Conservation (phyloP, 371 early-diverging fungal genomes). For the Rhizopus delemar region DNA sequence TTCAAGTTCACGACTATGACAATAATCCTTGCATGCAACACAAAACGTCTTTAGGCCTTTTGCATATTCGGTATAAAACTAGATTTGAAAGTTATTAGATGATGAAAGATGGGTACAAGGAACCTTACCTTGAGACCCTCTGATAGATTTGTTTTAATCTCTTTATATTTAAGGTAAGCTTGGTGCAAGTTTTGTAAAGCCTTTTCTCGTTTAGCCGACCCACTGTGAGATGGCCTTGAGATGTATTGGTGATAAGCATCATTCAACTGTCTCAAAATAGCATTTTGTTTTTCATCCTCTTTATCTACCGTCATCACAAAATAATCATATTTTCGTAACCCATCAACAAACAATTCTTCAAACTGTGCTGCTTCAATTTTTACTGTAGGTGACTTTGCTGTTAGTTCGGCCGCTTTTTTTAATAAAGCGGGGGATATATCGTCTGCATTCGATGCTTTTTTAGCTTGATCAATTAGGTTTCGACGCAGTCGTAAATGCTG, state of each 20-base stretch:
- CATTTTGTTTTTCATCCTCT: slow-evolving; percentile 59
- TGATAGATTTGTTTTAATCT: slow-evolving; percentile 63
- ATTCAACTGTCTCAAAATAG: slow-evolving; percentile 59
- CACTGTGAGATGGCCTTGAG: slow-evolving; percentile 49
- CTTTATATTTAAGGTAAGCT: slow-evolving; percentile 67
- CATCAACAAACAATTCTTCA: slow-evolving; percentile 71
- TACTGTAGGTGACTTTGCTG: slow-evolving; percentile 60
- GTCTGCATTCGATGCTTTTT: slow-evolving; percentile 60
- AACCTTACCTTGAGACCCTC: slow-evolving; percentile 63
- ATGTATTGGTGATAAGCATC: slow-evolving; percentile 68
- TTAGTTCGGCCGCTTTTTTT: slow-evolving; percentile 50
- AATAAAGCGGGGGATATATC: slow-evolving; percentile 65
- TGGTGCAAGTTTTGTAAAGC: slow-evolving; percentile 70
- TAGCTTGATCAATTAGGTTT: slow-evolving; percentile 33
- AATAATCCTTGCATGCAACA: slow-evolving; percentile 68
- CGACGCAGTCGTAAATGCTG: slow-evolving; percentile 29
- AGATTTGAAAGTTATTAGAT: background rate
- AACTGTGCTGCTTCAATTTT: slow-evolving; percentile 83
- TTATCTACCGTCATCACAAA: slow-evolving; percentile 63
- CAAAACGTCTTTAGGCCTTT: slow-evolving; percentile 57
- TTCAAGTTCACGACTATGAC: slow-evolving; percentile 66
- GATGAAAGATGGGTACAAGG: background rate
- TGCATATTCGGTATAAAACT: slow-evolving; percentile 75
- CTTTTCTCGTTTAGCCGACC: slow-evolving; percentile 57
- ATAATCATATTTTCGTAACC: slow-evolving; percentile 68